phyloP scores from a whole-genome alignment of 495 filamentous ascomycete species.

The Astrocystis sublimbata region DNA sequence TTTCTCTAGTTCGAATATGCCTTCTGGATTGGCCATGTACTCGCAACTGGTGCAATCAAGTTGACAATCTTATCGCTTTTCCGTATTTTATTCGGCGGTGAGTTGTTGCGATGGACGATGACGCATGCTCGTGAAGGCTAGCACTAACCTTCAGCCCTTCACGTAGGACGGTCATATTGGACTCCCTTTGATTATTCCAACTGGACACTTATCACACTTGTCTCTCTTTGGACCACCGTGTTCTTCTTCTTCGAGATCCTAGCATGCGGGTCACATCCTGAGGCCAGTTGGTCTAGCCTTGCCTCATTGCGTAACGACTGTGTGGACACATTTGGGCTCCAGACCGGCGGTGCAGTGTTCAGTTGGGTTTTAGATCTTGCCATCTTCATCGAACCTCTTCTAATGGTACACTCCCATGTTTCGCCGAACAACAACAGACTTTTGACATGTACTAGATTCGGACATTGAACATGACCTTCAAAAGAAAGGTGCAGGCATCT shows the following conservation, averaged over 20 bases:
- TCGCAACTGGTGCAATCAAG: slow-evolving; percentile 11
- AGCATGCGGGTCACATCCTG: not conserved
- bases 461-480: slow-evolving; percentile 8
- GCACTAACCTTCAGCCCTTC: not conserved
- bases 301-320: not conserved
- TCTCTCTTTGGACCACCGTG: slow-evolving; percentile 5
- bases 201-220: slow-evolving; percentile 5
- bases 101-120: not conserved
- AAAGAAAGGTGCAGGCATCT: slow-evolving; percentile 1
- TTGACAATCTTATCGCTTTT: slow-evolving; percentile 2
- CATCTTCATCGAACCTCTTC: not conserved
- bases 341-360: slow-evolving; percentile 8
- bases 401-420: not conserved
- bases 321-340: slow-evolving; percentile 9
- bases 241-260: slow-evolving; percentile 17
- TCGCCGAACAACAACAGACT: not conserved
- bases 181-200: slow-evolving; percentile 14
- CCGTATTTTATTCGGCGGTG: slow-evolving; percentile 3
- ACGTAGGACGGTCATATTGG: not conserved
- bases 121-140: not conserved
- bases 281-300: slow-evolving; percentile 3
- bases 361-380: slow-evolving; percentile 9
- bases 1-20: slow-evolving; percentile 12
- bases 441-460: slow-evolving; percentile 2
- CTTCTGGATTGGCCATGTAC: slow-evolving; percentile 12